A percentile compares a stretch with the other conserved stretches of the same genome.
These are phyloP conservation scores for Apiospora sp. DNA, from an alignment of 2,329 filamentous ascomycete species.

Conservation along the genomic window DNA sequence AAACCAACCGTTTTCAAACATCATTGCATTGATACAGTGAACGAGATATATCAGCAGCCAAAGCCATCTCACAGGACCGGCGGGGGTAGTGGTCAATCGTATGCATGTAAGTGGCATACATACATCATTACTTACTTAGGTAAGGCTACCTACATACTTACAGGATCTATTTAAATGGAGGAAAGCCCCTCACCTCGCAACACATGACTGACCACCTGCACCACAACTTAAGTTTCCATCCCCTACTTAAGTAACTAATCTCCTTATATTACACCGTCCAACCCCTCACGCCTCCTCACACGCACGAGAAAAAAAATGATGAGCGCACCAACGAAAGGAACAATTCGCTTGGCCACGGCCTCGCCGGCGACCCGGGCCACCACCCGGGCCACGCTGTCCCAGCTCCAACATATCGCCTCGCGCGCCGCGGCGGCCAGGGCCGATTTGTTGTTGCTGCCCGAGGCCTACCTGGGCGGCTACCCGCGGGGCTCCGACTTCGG, in stretches of 20 bases:
- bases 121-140: conserved; percentile 6
- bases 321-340: conserved; percentile 26
- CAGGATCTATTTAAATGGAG: conserved; percentile 1
- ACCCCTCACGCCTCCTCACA: neutral
- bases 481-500: conserved; percentile 84
- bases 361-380: conserved; percentile 61
- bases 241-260: neutral
- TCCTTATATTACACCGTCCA: neutral
- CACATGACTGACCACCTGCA: neutral
- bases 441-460: conserved; percentile 85
- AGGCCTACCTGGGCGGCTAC: conserved; percentile 92
- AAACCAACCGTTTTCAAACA: neutral
- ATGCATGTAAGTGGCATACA: conserved; percentile 7
- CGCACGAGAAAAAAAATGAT: neutral
- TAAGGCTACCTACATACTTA: conserved; percentile 6
- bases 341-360: conserved; percentile 62
- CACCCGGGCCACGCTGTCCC: conserved; percentile 67
- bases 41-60: neutral
- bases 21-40: neutral
- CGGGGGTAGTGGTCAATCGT: neutral
- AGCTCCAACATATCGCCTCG: conserved; percentile 69
- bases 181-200: conserved; percentile 5
- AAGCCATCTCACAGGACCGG: neutral
- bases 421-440: conserved; percentile 64
- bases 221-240: neutral